Evolutionary conservation across 495 filamentous ascomycete genomes (phyloP).

Genomic region (Hypoxylon lienhwacheense): DNA sequence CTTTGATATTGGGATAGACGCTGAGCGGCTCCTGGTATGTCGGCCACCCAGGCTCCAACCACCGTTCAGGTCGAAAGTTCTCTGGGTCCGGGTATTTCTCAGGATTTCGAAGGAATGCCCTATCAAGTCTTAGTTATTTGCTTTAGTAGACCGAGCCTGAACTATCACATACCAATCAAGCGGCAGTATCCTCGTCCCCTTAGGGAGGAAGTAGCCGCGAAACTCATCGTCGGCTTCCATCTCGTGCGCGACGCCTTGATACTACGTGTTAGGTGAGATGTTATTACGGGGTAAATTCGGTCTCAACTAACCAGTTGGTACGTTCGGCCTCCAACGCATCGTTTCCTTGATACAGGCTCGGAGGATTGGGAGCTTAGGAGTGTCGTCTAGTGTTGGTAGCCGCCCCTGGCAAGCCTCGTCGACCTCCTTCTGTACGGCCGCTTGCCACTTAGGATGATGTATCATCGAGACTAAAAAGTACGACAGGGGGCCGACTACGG

Average conservation of each 20-base stretch:
- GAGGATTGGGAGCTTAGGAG: conserved; percentile 47
- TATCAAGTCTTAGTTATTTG: conserved; percentile 15
- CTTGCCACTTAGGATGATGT: conserved; percentile 47
- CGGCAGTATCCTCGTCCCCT: conserved; percentile 53
- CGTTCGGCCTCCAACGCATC: conserved; percentile 59
- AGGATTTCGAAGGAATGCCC: conserved; percentile 49
- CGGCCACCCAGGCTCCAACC: conserved; percentile 52
- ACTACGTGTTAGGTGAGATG: background rate
- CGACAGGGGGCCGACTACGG: conserved; percentile 45
- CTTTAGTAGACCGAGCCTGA: background rate
- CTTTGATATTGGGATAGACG: conserved; percentile 49
- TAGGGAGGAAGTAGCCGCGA: conserved; percentile 48
- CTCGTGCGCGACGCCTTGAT: conserved; percentile 50
- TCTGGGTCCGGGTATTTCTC: conserved; percentile 54
- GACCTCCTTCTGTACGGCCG: conserved; percentile 52
- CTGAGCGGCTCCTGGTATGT: conserved; percentile 55
- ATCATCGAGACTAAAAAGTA: conserved; percentile 49
- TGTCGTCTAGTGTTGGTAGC: conserved; percentile 48
- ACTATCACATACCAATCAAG: conserved; percentile 47
- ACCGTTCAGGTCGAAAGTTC: conserved; percentile 55
- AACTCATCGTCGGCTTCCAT: conserved; percentile 50
- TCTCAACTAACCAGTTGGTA: conserved; percentile 41
- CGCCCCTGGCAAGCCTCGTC: conserved; percentile 52
- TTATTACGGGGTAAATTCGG: background rate
- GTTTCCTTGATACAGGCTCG: conserved; percentile 59